Base-by-base conservation (phyloP, 805 yeast genomes). In the Saccharomycopsis guyanensis region DNA sequence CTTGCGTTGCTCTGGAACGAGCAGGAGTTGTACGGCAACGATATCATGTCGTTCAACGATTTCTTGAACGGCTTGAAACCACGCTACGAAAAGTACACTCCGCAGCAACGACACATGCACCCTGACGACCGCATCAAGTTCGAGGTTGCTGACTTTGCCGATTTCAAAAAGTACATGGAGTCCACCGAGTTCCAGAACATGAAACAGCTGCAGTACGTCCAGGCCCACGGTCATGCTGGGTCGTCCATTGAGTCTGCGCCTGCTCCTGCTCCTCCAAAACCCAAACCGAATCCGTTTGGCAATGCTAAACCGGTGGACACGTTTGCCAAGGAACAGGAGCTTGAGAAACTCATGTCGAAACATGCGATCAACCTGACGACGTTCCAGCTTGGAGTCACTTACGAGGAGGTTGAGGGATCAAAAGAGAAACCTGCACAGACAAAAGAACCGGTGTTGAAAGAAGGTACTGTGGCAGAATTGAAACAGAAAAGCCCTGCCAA, bases 281-380 rank as follows among this genome's bases (percentile, higher is more conserved):
- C 37, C 2, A 70, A 68, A 50, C 53, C 65, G 2, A 71, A 69
- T 50, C 76, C 76, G 1, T 71, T 71, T 56, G 76, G 75, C 1
- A 62, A 61, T 3, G 76, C 76, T 1, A 71, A 67, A 52, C 76
- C 76, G 2, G 74, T 71, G 5, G 75, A 71, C 51, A 61, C 66
- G 3, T 54, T 68, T 18, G 59, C 72, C 4, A 64, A 65, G 38
- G 66, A 64, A 53, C 65, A 64, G 25, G 71, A 69, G 53, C 57
- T 66, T 19, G 72, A 69, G 31, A 50, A 52, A 22, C 27, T 43
- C 16, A 23, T 50, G 22, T 34, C 38, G 15, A 45, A 42, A 32
- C 47, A 40, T 25, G 50, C 53, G 2, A 41, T 50, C 23, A 50
- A 52, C 33, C 23, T 40, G 10, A 52, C 53, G 8, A 52, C 55